Evolutionary conservation across 345 rosid genomes (phyloP).

Genomic region (Crucihimalaya himalaica): DNA sequence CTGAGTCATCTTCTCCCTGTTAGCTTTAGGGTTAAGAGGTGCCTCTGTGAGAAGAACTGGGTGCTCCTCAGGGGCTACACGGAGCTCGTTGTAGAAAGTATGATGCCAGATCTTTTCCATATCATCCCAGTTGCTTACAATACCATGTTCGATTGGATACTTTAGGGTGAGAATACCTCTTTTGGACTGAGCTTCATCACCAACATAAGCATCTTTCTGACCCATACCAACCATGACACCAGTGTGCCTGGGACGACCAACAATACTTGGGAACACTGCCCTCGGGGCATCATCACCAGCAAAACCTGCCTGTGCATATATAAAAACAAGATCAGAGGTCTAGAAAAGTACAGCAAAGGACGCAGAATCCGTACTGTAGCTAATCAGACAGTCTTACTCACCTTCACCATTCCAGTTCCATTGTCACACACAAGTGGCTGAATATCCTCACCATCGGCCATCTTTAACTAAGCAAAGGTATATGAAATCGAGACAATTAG

Average conservation of each 20-base stretch:
- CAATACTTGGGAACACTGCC: slow-evolving; percentile 68
- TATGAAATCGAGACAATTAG: slow-evolving; percentile 16
- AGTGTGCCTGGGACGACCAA: slow-evolving; percentile 67
- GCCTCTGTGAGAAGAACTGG: slow-evolving; percentile 68
- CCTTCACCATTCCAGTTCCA: slow-evolving; percentile 83
- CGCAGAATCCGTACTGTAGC: neutral
- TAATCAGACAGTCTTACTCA: slow-evolving; percentile 12
- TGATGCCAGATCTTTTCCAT: slow-evolving; percentile 77
- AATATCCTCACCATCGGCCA: slow-evolving; percentile 95
- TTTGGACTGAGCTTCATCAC: slow-evolving; percentile 69
- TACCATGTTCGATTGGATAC: slow-evolving; percentile 67
- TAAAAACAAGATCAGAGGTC: neutral
- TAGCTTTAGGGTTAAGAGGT: slow-evolving; percentile 63
- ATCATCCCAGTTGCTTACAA: slow-evolving; percentile 74
- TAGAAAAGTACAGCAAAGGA: neutral
- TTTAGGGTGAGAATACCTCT: slow-evolving; percentile 67
- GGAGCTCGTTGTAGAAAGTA: slow-evolving; percentile 65
- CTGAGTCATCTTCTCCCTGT: slow-evolving; percentile 67
- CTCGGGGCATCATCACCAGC: slow-evolving; percentile 71
- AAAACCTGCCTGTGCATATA: slow-evolving; percentile 50
- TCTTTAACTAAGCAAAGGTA: slow-evolving; percentile 39
- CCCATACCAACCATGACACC: slow-evolving; percentile 79
- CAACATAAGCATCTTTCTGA: slow-evolving; percentile 67
- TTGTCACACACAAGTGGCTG: slow-evolving; percentile 73
- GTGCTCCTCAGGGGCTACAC: slow-evolving; percentile 63